Evolutionary conservation across 2,329 filamentous ascomycete species (phyloP).

Genomic region (Colletotrichum liriopes): DNA sequence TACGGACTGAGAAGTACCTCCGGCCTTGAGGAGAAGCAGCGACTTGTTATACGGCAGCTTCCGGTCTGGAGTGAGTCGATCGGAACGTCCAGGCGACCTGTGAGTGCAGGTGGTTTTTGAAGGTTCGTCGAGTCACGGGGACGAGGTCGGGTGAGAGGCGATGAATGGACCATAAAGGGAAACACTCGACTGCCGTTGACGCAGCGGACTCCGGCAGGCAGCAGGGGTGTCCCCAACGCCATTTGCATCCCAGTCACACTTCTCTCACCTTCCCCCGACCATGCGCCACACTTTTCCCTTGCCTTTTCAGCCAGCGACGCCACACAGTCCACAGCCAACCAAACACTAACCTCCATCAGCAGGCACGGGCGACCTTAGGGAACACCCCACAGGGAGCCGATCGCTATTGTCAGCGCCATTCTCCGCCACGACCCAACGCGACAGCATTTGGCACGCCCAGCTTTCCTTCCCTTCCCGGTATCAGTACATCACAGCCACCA

Average conservation of each 20-base stretch:
- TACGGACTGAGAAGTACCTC: background rate
- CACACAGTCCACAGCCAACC: constrained; percentile 15
- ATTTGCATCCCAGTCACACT: constrained; percentile 12
- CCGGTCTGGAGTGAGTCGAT: constrained; percentile 18
- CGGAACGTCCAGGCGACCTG: constrained; percentile 18
- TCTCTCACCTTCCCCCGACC: background rate
- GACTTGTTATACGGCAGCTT: constrained; percentile 27
- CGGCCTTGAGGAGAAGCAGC: constrained; percentile 14
- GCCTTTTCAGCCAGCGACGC: constrained; percentile 15
- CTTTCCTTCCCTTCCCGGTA: background rate
- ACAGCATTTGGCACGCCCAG: background rate
- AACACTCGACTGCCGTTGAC: constrained; percentile 31
- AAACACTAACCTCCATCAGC: background rate
- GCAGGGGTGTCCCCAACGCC: constrained; percentile 30
- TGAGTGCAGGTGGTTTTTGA: constrained; percentile 23
- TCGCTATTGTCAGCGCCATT: background rate
- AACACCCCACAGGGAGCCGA: background rate
- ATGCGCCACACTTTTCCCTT: constrained; percentile 33
- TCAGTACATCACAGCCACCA: background rate
- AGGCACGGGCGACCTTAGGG: constrained; percentile 1
- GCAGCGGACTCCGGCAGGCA: constrained; percentile 38
- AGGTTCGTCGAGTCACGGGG: constrained; percentile 35
- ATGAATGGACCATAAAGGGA: constrained; percentile 31
- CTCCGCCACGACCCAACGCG: background rate
- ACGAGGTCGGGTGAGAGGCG: constrained; percentile 41